A percentile compares a stretch with the other conserved stretches of the same genome.
Conservation (phyloP, 768 basidiomycete genomes). For the Psilocybe tampanensis region DNA sequence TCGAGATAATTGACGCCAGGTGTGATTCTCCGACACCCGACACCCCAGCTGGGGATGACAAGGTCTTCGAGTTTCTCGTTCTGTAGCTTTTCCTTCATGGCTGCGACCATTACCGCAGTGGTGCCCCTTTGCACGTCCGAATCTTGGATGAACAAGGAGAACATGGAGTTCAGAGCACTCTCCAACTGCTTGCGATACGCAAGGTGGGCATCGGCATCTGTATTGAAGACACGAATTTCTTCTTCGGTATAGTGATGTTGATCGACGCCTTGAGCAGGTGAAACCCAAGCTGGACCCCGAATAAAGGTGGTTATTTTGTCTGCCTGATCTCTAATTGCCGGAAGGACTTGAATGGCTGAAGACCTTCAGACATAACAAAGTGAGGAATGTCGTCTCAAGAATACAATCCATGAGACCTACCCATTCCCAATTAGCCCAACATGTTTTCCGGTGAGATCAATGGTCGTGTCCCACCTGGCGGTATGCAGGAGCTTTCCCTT, state of each 20-base stretch:
- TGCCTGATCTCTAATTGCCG: constrained; percentile 32
- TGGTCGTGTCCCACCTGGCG: constrained; percentile 19
- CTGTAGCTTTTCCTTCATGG: constrained; percentile 43
- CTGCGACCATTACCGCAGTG: constrained; percentile 23
- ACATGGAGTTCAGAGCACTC: constrained; percentile 34
- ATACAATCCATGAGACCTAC: constrained; percentile 20
- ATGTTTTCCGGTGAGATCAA: constrained; percentile 22
- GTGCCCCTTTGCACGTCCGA: constrained; percentile 33
- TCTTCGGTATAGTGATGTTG: constrained; percentile 36
- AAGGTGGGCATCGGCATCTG: constrained; percentile 38
- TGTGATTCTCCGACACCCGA: constrained; percentile 36
- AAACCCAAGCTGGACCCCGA: constrained; percentile 33
- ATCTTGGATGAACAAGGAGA: constrained; percentile 30
- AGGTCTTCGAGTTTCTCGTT: constrained; percentile 44
- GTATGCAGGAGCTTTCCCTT: constrained; percentile 22
- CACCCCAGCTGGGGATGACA: constrained; percentile 32
- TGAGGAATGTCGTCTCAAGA: constrained; percentile 12
- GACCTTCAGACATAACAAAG: constrained; percentile 22
- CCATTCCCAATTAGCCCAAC: constrained; percentile 23
- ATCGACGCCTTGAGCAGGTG: constrained; percentile 25
- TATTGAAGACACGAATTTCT: constrained; percentile 40
- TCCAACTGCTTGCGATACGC: constrained; percentile 45
- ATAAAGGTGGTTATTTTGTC: constrained; percentile 37
- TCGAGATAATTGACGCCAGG: constrained; percentile 39
- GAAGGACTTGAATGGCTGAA: constrained; percentile 35